Conservation (phyloP, 495 filamentous ascomycete species). For the Talaromyces proteolyticus region DNA sequence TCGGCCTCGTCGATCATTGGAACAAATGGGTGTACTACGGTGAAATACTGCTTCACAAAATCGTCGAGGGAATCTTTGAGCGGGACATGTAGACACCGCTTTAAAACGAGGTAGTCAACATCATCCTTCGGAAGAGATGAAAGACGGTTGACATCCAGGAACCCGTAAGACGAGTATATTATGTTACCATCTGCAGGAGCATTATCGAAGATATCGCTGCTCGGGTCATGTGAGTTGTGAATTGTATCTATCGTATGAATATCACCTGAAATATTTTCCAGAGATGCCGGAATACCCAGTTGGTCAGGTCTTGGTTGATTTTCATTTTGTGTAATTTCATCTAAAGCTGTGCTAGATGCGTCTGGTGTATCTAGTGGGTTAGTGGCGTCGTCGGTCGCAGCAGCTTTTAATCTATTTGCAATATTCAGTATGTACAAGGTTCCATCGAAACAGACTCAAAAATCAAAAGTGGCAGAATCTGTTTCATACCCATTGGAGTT, state of each 20-base stretch:
- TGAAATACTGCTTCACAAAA: slow-evolving; percentile 42
- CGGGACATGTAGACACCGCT: slow-evolving; percentile 38
- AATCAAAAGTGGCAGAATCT: slow-evolving; percentile 11
- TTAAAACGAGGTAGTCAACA: slow-evolving; percentile 32
- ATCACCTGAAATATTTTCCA: not conserved
- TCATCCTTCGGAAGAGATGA: slow-evolving; percentile 34
- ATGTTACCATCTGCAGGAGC: not conserved
- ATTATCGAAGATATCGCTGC: not conserved
- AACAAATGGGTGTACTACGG: slow-evolving; percentile 38
- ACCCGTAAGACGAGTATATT: slow-evolving; percentile 23
- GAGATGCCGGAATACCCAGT: not conserved
- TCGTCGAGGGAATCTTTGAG: slow-evolving; percentile 28
- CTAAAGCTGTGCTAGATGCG: too few relatives aligned
- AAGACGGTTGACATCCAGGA: slow-evolving; percentile 28
- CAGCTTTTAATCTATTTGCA: too few relatives aligned
- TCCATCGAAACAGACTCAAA: too few relatives aligned
- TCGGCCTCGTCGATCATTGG: slow-evolving; percentile 41
- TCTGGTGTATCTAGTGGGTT: too few relatives aligned
- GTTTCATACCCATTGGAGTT: slow-evolving; percentile 24
- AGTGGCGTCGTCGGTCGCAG: too few relatives aligned
- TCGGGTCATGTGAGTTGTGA: not conserved
- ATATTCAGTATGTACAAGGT: too few relatives aligned
- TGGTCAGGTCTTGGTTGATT: too few relatives aligned
- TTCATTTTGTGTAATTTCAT: too few relatives aligned
- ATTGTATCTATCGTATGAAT: not conserved